Base-by-base conservation (phyloP, 129 eudicot genomes). In the Oenanthe sinensis region DNA sequence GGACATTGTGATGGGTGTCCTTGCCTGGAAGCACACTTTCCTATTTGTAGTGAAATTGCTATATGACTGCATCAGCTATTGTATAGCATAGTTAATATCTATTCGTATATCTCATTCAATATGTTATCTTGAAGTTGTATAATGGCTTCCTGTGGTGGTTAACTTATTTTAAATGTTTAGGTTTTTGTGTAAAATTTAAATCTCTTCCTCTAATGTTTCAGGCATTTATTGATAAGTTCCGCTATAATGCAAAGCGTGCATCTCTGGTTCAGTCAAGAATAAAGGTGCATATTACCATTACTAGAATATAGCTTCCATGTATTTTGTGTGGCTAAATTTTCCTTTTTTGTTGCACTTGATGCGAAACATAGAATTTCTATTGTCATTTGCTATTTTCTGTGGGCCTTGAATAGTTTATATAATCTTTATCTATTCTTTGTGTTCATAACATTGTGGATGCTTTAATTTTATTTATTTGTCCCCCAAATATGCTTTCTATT, bases 191-290 rank as follows among this genome's bases (percentile, higher is more conserved):
- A 65, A 26, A 37, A 2, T 81, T 1, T 49, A 48, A 50, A 5
- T 50, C 37, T 39, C n/a, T 72, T 47, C 72, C 72, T 81, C 30
- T 83, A 54, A 81, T 86, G 60, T 82, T 90, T 88, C 97, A 95
- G 99, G 40, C 90, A 49, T 95, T 95, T 78, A 95, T 95, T 58
- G 99, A 95, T 79, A 95, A 95, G 84, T 95, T 95, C 81, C 96
- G 99, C 49, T 95, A 92, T 89, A 95, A 95, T 81, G 99, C 99
- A 62, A 95, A 95, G 88, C 97, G 99, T 79, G 97, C 99, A 54
- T 92, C 99, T 83, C 99, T 95, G 83, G 99, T 95, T 78, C 99
- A 95, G 82, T 95, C 99, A 69, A 92, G 99, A 87, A 95, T 95
- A 79, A 95, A 95, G 97, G 99, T 95, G 81, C 77, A 9, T 52